Evolutionary conservation across 2,329 filamentous ascomycete species (phyloP).

Genomic region (Beauveria caledonica): DNA sequence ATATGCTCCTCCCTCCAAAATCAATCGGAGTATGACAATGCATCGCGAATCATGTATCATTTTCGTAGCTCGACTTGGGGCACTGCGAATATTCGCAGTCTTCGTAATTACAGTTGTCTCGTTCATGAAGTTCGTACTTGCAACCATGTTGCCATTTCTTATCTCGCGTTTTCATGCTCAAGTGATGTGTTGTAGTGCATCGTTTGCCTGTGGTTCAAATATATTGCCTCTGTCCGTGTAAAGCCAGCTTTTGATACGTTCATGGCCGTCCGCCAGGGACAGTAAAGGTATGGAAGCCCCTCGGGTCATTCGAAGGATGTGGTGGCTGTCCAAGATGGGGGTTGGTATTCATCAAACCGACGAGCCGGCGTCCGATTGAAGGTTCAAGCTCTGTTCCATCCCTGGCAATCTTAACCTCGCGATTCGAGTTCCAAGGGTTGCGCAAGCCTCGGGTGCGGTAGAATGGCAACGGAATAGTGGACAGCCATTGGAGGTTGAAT

Average conservation of each 20-base stretch:
- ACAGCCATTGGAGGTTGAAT: slow-evolving; percentile 86
- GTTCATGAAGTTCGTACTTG: background rate
- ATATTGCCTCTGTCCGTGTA: too few species aligned
- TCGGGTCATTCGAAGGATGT: background rate
- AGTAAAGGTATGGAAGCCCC: background rate
- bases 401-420: slow-evolving; percentile 91
- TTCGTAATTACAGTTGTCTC: background rate
- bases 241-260: background rate
- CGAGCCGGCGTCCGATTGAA: slow-evolving; percentile 63
- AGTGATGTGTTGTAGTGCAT: background rate
- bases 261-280: background rate
- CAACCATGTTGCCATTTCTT: too few species aligned
- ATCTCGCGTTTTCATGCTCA: too few species aligned
- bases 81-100: background rate
- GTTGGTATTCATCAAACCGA: slow-evolving; percentile 65
- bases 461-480: slow-evolving; percentile 75
- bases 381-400: slow-evolving; percentile 93
- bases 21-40: background rate
- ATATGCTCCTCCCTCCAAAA: slow-evolving; percentile 2
- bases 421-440: slow-evolving; percentile 91
- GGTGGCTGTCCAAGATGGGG: background rate
- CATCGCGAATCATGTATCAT: background rate
- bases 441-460: slow-evolving; percentile 79
- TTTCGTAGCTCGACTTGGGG: background rate
- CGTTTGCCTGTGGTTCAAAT: background rate